These are phyloP conservation scores for Ilyonectria sp. DNA, from an alignment of 2,329 filamentous ascomycete species.

Conservation along the genomic window DNA sequence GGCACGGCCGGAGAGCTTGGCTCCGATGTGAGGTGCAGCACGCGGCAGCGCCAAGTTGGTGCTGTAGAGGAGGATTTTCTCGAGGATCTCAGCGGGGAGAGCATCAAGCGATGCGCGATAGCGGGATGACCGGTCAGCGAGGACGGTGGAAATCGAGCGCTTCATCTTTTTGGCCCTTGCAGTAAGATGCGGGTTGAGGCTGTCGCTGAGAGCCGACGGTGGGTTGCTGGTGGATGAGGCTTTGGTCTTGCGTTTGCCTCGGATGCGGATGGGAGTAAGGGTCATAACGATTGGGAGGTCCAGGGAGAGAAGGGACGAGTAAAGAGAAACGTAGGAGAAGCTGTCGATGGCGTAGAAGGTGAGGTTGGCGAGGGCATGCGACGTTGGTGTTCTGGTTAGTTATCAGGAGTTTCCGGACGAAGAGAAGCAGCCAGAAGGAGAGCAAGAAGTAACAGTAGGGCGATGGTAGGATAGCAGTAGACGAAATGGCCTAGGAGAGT, in stretches of 20 bases:
- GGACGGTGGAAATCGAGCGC: constrained; percentile 49
- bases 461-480: background rate
- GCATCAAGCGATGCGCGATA: constrained; percentile 49
- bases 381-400: background rate
- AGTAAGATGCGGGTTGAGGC: constrained; percentile 8
- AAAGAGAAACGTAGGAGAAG: background rate
- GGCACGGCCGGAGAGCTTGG: constrained; percentile 60
- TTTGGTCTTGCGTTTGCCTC: constrained; percentile 67
- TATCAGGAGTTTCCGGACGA: background rate
- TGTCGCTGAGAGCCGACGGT: constrained; percentile 23
- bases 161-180: constrained; percentile 45
- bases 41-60: constrained; percentile 64
- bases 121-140: constrained; percentile 47
- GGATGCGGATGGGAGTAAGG: constrained; percentile 65
- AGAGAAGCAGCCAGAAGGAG: constrained; percentile 1
- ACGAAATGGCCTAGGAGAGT: background rate
- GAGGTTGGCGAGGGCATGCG: background rate
- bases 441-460: background rate
- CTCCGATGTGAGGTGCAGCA: constrained; percentile 61
- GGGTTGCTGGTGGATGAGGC: constrained; percentile 39
- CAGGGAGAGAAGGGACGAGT: background rate
- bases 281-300: constrained; percentile 53
- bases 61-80: constrained; percentile 67
- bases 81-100: constrained; percentile 68
- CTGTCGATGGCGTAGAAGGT: background rate